Evolutionary conservation across 768 basidiomycete species (phyloP), one percentile per base, ranked within the genome.

Genomic region (Terana coerulea): DNA sequence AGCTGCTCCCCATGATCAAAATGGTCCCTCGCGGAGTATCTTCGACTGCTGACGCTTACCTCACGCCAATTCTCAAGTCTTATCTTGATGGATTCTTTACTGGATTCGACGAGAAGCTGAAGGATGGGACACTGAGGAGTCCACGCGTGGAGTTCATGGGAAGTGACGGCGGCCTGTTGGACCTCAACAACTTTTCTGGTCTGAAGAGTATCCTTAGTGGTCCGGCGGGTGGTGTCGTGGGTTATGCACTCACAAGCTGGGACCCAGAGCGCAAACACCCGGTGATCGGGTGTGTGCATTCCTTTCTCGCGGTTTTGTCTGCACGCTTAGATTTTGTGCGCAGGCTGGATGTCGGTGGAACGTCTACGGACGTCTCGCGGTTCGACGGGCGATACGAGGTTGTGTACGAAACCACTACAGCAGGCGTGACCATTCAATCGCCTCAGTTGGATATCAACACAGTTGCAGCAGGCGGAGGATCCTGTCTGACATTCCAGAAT

Each of bases 391-490:
- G 87, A 28, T 94, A 93, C 62, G 94, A 98, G 65, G 78, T 91
- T 15, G 91, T 95, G 2, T 95, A 93, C 61, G 95, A 98, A 66
- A 94, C 95, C 0, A 95, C 94, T 0, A 98, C 95, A 0, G 95
- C 95, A 0, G 92, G 94, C 1, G 86, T 97, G 17, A 88, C 88
- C 0, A 91, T 98, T 46, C 91, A 95, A 63, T 88, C 86, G 1
- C 91, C 94, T 0, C 93, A 95, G 59, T 78, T 98, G 15, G 94
- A 97, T 61, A 95, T 98, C 67, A 95, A 95, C 65, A 93, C 91
- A 5, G 93, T 97, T 42, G 95, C 95, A 6, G 95, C 95, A 0
- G 95, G 95, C 2, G 95, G 95, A 37, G 95, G 95, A 0, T 91
- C 89, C 1, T 87, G 94, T 59, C 71, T 98, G 42, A 86, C 82